A percentile compares a stretch with the other conserved stretches of the same genome.
Conservation (phyloP, 805 yeast genomes). For the Alloascoidea africana region DNA sequence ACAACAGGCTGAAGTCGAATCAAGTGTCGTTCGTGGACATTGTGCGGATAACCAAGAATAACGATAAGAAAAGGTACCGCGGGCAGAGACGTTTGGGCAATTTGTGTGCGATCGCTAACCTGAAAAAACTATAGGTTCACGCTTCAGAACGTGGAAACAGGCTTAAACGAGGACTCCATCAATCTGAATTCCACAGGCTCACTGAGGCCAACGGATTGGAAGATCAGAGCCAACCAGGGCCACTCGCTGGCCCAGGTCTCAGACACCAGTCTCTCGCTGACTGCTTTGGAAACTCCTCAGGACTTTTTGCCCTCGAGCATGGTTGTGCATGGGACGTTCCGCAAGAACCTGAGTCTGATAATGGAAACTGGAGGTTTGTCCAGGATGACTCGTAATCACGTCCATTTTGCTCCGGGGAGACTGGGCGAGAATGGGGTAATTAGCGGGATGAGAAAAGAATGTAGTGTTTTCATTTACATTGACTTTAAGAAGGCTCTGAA, state of each 20-base stretch:
- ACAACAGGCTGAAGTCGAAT: conserved; percentile 41
- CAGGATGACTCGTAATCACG: conserved; percentile 66
- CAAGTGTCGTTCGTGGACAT: conserved; percentile 44
- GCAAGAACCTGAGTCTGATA: conserved; percentile 30
- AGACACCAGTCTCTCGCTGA: conserved; percentile 25
- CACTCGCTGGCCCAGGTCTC: conserved; percentile 46
- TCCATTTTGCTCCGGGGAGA: conserved; percentile 64
- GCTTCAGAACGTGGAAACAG: conserved; percentile 34
- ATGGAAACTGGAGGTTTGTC: conserved; percentile 39
- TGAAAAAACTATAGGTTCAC: too few species aligned
- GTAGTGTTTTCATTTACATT: conserved; percentile 46
- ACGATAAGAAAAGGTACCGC: conserved; percentile 61
- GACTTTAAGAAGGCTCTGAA: conserved; percentile 34
- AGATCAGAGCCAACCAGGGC: conserved; percentile 87
- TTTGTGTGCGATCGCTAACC: too few species aligned
- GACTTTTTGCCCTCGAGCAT: conserved; percentile 31
- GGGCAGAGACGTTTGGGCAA: too few species aligned
- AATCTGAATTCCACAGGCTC: too few species aligned
- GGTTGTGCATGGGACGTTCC: conserved; percentile 73
- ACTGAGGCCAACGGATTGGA: conserved; percentile 8
- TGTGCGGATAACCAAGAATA: conserved; percentile 38
- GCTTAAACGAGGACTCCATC: too few species aligned
- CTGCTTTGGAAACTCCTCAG: conserved; percentile 18
- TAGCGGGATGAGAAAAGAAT: conserved; percentile 58
- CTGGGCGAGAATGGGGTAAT: conserved; percentile 31